Evolutionary conservation across 345 rosid species (phyloP), one percentile per base, ranked within the genome.

Genomic region (Citropsis articulata): DNA sequence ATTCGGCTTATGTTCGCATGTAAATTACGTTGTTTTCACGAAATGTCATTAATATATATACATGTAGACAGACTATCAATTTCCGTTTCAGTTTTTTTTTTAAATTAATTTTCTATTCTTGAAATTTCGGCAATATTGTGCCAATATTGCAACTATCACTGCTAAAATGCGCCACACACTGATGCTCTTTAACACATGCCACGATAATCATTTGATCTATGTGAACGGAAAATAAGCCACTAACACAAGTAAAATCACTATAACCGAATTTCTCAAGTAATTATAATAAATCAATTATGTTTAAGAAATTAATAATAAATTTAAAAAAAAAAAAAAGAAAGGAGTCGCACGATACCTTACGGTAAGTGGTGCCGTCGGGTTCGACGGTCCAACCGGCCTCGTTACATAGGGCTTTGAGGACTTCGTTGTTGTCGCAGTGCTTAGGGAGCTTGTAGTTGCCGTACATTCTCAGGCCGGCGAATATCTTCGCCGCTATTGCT

Each of bases 331-430:
- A 4, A 9, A 30, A 40, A 40, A 24, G 40, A 3, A n/a, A 2
- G 24, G 42, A 33, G 2, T 53, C 9, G 12, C 5, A 7, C 22
- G 13, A 56, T 83, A 94, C 98, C 97, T 92, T 92, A 36, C 98
- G 92, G 77, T 92, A 94, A 53, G 97, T 94, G 50, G 95, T 94
- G 38, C 98, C 98, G 55, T 94, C 98, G 4, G 83, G 85, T 62
- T 94, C 98, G 19, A 92, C 98, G 73, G 79, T 83, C 98, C 98
- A 94, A 42, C 98, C 98, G 62, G 97, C 98, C 62, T 94, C 98
- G 55, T 85, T 83, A 74, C 98, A 94, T 59, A 94, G 88, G 13
- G 98, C 97, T 79, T 91, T 94, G 81, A 94, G 94, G 55, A 94
- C 97, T 60, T 94, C 97, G 69, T 94, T 94, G 83, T 92, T 94